Conservation (phyloP, 2,329 filamentous ascomycete species). For the Venturia aucupariae region DNA sequence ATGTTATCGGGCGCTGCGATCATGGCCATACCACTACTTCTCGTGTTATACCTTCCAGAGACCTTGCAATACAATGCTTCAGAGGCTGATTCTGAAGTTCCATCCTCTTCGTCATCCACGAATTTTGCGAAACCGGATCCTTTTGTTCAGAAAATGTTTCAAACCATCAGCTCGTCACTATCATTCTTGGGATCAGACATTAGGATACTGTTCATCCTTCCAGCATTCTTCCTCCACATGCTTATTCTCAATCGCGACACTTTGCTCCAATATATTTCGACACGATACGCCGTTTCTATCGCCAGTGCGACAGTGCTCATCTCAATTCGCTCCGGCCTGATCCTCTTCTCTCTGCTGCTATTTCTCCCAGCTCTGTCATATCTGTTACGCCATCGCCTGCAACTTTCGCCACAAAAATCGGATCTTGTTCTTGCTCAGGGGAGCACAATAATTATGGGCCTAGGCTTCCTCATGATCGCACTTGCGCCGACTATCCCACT, state of each 20-base stretch:
- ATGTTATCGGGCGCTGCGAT: conserved; percentile 20
- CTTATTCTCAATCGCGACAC: conserved; percentile 23
- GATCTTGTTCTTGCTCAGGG: conserved; percentile 25
- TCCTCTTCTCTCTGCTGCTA: conserved; percentile 23
- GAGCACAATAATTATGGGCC: conserved; percentile 20
- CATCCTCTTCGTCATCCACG: neutral
- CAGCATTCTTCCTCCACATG: conserved; percentile 23
- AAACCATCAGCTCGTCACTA: conserved; percentile 18
- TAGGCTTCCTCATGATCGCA: conserved; percentile 24
- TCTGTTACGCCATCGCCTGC: conserved; percentile 18
- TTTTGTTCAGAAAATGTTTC: neutral
- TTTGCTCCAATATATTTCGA: conserved; percentile 45
- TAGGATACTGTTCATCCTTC: conserved; percentile 24
- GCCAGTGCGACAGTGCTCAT: conserved; percentile 25
- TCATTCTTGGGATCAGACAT: conserved; percentile 24
- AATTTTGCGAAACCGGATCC: neutral
- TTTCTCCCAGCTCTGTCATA: conserved; percentile 23
- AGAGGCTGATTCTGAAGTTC: neutral
- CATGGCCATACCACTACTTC: conserved; percentile 15
- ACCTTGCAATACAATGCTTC: conserved; percentile 22
- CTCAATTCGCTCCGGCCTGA: conserved; percentile 23
- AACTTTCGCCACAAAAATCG: conserved; percentile 20
- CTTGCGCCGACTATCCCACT: conserved; percentile 22
- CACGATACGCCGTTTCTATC: conserved; percentile 41
- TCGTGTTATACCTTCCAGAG: conserved; percentile 24